phyloP scores from a whole-genome alignment of 2,329 filamentous ascomycete species.

The Pseudogymnoascus sp. region DNA sequence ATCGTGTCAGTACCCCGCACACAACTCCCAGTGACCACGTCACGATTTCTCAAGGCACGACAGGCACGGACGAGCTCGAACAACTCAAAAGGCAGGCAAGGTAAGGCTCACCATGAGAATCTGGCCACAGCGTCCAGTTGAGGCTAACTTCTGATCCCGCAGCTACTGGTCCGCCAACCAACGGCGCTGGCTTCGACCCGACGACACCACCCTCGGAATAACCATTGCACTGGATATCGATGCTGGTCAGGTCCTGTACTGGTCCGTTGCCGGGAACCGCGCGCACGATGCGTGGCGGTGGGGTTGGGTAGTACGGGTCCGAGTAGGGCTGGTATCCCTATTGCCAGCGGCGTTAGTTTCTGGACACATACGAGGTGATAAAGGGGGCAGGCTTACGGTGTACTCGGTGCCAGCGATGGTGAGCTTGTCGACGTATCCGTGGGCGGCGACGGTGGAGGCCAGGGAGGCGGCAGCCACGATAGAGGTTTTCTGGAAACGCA shows the following conservation, averaged over 20 bases:
- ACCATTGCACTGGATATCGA: slow-evolving; percentile 51
- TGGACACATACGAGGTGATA: not conserved
- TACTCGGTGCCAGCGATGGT: slow-evolving; percentile 37
- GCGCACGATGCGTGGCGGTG: slow-evolving; percentile 48
- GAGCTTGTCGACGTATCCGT: slow-evolving; percentile 42
- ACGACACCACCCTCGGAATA: slow-evolving; percentile 41
- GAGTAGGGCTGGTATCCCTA: slow-evolving; percentile 32
- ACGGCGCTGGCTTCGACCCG: slow-evolving; percentile 44
- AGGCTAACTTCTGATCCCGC: slow-evolving; percentile 48
- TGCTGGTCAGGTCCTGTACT: slow-evolving; percentile 43
- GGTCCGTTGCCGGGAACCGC: slow-evolving; percentile 52
- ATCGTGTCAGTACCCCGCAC: slow-evolving; percentile 41
- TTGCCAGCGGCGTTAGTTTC: slow-evolving; percentile 13
- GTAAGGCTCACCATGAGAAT: slow-evolving; percentile 24
- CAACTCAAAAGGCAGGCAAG: slow-evolving; percentile 6
- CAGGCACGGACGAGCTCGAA: not conserved
- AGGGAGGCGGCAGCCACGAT: slow-evolving; percentile 16
- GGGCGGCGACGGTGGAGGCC: slow-evolving; percentile 38
- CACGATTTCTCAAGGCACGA: not conserved
- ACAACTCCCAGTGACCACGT: not conserved
- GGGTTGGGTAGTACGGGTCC: slow-evolving; percentile 36
- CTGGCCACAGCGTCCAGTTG: slow-evolving; percentile 46
- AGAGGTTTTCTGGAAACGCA: slow-evolving; percentile 1
- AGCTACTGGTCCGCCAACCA: slow-evolving; percentile 47
- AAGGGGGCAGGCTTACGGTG: slow-evolving; percentile 21